Percentiles rank a stretch among this genome's conserved stretches.
These are phyloP conservation scores for Sordariomycetes sp. DNA, from an alignment of 2,329 filamentous ascomycete species.

Conservation along the genomic window DNA sequence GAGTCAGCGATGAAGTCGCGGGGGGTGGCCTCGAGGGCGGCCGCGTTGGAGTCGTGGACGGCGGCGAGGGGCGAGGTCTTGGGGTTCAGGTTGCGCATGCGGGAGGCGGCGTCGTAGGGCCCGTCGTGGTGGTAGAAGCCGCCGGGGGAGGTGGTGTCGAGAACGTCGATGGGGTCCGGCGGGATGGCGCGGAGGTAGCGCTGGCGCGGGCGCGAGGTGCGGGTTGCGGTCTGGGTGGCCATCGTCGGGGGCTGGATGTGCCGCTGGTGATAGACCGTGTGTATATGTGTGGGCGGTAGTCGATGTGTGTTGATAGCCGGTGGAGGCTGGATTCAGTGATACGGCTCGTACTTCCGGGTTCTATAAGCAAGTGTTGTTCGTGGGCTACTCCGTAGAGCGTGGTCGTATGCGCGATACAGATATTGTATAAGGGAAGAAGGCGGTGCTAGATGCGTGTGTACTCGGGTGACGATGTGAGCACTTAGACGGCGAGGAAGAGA, in stretches of 20 bases:
- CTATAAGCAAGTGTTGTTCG: background rate
- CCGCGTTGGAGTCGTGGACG: slow-evolving; percentile 59
- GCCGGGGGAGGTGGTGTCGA: slow-evolving; percentile 51
- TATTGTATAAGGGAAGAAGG: background rate
- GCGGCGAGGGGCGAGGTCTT: slow-evolving; percentile 65
- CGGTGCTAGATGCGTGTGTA: background rate
- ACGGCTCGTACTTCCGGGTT: too few relatives aligned
- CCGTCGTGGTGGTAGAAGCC: slow-evolving; percentile 78
- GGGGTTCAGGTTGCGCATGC: slow-evolving; percentile 58
- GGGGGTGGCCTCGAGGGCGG: slow-evolving; percentile 74
- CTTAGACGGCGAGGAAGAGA: background rate
- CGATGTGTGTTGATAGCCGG: slow-evolving; percentile 32
- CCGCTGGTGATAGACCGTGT: background rate
- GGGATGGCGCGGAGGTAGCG: background rate
- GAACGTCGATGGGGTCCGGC: slow-evolving; percentile 67
- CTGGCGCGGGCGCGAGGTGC: background rate
- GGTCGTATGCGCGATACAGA: background rate
- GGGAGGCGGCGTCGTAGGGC: slow-evolving; percentile 75
- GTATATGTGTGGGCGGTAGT: too few relatives aligned
- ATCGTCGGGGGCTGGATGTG: slow-evolving; percentile 52
- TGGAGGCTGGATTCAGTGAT: too few relatives aligned
- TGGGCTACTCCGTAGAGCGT: background rate
- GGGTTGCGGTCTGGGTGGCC: slow-evolving; percentile 41
- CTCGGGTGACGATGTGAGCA: background rate
- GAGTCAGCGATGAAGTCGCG: slow-evolving; percentile 66